Base-by-base conservation (phyloP, 345 rosid genomes). In the Arabis alpina region DNA sequence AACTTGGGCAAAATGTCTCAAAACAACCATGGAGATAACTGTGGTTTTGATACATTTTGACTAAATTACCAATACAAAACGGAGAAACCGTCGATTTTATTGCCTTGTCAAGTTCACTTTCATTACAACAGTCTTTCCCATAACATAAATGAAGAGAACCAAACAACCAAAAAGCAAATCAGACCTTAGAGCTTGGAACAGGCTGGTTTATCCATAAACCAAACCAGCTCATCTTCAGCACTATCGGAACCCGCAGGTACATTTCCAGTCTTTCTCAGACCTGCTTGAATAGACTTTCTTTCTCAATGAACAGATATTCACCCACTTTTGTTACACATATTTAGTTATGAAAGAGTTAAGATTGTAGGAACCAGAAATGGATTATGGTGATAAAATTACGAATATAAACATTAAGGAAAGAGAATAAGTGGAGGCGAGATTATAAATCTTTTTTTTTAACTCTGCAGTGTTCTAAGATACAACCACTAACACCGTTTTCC, bases 131-230 rank as follows among this genome's bases (percentile, higher is more conserved):
- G 3, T 43, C 66, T 66, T 54, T 50, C 62, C 43, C 62, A 66
- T 0, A 57, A 56, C 54, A 55, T 15, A 40, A 55, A 15, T 2
- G 57, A 24, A 54, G 54, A 60, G 40, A 61, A 62, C 68, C n/a
- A 0, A 61, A 54, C 56, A 54, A 54, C 50, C 24, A 24, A 57
- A 62, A 56, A 10, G 5, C 55, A 66, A 59, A 73, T 73, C 52
- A 49, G 49, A 61, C 61, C 1, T 19, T 32, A 75, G 2, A 92
- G 90, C 80, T 89, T 88, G 2, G 98, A 88, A 72, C 85, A 82
- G 0, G 98, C 97, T 48, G 64, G 86, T 70, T 83, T 88, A 80
- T 91, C 98, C 71, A 93, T 77, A 80, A 87, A 87, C 96, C 90
- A 93, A 77, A 86, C 81, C 8, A 90, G 54, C 72, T 93, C 91